These are phyloP conservation scores for Colletotrichum sublineola DNA, from an alignment of 2,329 filamentous ascomycete species.

Conservation along the genomic window DNA sequence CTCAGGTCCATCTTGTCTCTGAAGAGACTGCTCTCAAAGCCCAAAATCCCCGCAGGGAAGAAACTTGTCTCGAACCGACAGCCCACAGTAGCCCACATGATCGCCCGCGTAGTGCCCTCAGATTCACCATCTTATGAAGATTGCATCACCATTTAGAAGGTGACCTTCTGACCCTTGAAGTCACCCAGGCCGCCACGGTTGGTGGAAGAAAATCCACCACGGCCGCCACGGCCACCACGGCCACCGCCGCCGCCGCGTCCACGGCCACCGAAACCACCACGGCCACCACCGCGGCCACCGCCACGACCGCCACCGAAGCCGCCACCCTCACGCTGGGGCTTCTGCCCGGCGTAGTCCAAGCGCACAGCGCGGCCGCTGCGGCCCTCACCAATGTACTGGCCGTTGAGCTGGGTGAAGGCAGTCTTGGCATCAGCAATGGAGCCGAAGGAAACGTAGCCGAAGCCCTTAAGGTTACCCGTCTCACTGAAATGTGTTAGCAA, in stretches of 20 bases:
- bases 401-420: slow-evolving; percentile 79
- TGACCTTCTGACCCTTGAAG: slow-evolving; percentile 81
- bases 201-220: slow-evolving; percentile 63
- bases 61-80: slow-evolving; percentile 64
- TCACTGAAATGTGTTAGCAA: slow-evolving; percentile 66
- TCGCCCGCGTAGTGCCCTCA: slow-evolving; percentile 62
- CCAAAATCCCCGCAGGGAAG: slow-evolving; percentile 58
- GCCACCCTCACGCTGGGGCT: slow-evolving; percentile 68
- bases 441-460: slow-evolving; percentile 89
- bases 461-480: slow-evolving; percentile 87
- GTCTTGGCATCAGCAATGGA: slow-evolving; percentile 86
- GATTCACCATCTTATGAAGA: slow-evolving; percentile 55
- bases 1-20: slow-evolving; percentile 68
- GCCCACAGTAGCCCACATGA: slow-evolving; percentile 68
- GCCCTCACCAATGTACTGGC: slow-evolving; percentile 71
- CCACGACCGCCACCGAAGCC: slow-evolving; percentile 54
- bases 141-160: slow-evolving; percentile 63
- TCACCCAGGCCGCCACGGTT: slow-evolving; percentile 58
- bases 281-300: slow-evolving; percentile 65
- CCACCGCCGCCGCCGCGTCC: slow-evolving; percentile 64
- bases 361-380: slow-evolving; percentile 81
- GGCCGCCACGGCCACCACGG: slow-evolving; percentile 65
- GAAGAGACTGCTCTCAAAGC: slow-evolving; percentile 65
- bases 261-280: slow-evolving; percentile 65
- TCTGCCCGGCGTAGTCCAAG: slow-evolving; percentile 83